A percentile compares a stretch with the other conserved stretches of the same genome.
These are phyloP conservation scores for Sphaerosporella brunnea DNA, from an alignment of 495 filamentous ascomycete genomes.

Conservation along the genomic window DNA sequence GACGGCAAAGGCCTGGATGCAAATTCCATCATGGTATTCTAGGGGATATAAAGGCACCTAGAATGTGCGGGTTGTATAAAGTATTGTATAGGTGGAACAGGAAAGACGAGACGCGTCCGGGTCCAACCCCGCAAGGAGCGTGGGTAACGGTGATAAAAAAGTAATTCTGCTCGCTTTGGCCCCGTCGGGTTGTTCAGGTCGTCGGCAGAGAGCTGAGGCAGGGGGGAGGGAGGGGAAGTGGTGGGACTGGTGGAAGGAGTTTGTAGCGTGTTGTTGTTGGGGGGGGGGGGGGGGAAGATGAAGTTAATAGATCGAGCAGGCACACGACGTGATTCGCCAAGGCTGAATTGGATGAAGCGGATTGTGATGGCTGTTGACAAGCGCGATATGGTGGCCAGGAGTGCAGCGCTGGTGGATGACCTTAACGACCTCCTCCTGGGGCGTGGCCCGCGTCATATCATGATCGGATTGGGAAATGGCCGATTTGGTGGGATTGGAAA, in stretches of 20 bases:
- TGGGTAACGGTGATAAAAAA: conserved; percentile 19
- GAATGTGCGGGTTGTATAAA: background rate
- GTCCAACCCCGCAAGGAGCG: background rate
- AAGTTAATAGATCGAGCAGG: background rate
- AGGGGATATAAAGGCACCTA: conserved; percentile 2
- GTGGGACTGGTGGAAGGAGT: background rate
- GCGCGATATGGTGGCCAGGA: too few species aligned
- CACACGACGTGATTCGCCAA: background rate
- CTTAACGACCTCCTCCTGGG: too few species aligned
- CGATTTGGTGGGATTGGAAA: too few species aligned
- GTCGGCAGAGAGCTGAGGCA: conserved; percentile 19
- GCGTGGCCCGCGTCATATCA: too few species aligned
- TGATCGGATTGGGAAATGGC: too few species aligned
- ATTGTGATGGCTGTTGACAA: background rate
- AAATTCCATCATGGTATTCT: conserved; percentile 3
- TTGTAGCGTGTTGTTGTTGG: background rate
- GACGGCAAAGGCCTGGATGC: background rate
- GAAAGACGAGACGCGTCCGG: background rate
- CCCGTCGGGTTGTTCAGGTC: conserved; percentile 15
- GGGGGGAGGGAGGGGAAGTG: conserved; percentile 15
- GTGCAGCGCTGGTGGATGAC: too few species aligned
- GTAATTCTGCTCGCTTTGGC: conserved; percentile 19
- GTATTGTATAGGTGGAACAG: background rate
- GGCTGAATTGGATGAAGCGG: background rate
- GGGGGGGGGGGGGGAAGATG: background rate